Percentiles rank a stretch among this genome's conserved stretches.
Evolutionary conservation across 257 asterid species (phyloP).

Genomic region (Sherardia arvensis): DNA sequence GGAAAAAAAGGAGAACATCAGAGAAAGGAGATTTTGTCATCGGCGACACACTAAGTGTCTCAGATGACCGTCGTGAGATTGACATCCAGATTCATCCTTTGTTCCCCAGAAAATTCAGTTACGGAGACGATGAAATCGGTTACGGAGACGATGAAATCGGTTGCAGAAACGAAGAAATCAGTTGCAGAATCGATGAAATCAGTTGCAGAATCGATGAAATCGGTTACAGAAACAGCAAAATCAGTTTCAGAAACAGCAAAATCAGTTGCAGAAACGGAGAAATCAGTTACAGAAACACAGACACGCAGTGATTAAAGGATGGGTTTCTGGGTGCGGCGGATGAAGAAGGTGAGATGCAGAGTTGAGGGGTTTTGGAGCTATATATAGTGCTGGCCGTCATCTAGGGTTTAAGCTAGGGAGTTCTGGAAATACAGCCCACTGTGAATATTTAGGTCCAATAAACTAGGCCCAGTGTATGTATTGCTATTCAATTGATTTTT

Average conservation of each 20-base stretch:
- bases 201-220: no score
- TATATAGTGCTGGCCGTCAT: not conserved
- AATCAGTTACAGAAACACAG: no score
- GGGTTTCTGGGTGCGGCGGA: no score
- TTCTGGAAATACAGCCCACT: not conserved
- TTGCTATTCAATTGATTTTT: no score
- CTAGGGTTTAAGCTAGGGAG: not conserved
- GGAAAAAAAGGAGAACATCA: conserved; percentile 26
- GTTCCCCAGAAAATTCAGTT: not conserved
- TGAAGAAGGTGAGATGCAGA: no score
- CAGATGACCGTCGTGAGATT: conserved; percentile 97
- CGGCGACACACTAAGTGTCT: conserved; percentile 41
- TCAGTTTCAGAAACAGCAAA: no score
- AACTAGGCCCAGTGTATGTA: not conserved
- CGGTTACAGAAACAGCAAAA: no score
- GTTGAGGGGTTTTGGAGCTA: not conserved
- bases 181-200: no score
- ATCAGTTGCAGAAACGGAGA: not conserved
- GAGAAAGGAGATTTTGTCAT: conserved; percentile 41
- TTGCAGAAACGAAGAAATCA: no score
- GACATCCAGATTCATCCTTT: conserved; percentile 50
- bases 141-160: no score
- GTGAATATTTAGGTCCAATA: not conserved
- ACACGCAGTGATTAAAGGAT: not conserved
- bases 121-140: not conserved